These are phyloP conservation scores for Stromatinia cepivora DNA, from an alignment of 2,329 filamentous ascomycete genomes.

Conservation along the genomic window DNA sequence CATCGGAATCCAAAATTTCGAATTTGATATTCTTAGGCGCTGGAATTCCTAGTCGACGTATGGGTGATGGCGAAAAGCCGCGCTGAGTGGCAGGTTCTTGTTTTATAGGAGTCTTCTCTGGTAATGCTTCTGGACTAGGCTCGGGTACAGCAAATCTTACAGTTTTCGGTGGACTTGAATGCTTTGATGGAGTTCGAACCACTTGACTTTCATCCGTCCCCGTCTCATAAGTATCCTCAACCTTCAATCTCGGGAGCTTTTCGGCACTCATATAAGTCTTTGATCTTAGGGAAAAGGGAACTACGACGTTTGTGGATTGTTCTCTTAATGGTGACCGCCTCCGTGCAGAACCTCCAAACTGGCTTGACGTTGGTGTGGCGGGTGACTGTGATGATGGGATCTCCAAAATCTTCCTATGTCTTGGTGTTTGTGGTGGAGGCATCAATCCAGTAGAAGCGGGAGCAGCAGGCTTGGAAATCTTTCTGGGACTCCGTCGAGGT, in stretches of 20 bases:
- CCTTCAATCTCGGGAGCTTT: slow-evolving; percentile 32
- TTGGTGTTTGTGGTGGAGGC: slow-evolving; percentile 37
- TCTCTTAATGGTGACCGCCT: slow-evolving; percentile 31
- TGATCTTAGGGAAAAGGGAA: slow-evolving; percentile 30
- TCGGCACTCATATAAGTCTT: slow-evolving; percentile 25
- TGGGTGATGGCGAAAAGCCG: background rate
- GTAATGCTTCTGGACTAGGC: slow-evolving; percentile 19
- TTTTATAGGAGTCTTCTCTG: slow-evolving; percentile 20
- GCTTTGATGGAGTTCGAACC: slow-evolving; percentile 31
- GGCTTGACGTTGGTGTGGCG: slow-evolving; percentile 36
- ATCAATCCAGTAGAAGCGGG: slow-evolving; percentile 26
- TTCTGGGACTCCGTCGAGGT: slow-evolving; percentile 17
- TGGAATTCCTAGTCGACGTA: background rate
- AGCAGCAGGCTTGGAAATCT: background rate
- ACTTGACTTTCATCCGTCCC: slow-evolving; percentile 30
- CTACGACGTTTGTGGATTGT: slow-evolving; percentile 33
- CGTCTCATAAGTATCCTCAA: slow-evolving; percentile 37
- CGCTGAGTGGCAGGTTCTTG: background rate
- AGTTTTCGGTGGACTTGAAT: slow-evolving; percentile 36
- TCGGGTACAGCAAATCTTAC: slow-evolving; percentile 35
- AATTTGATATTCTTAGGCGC: slow-evolving; percentile 23
- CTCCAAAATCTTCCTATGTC: slow-evolving; percentile 29
- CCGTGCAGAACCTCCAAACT: slow-evolving; percentile 27
- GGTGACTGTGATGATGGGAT: slow-evolving; percentile 42
- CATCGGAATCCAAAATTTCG: slow-evolving; percentile 39